A percentile compares a stretch with the other conserved stretches of the same genome.
Evolutionary conservation across 495 filamentous ascomycete species (phyloP).

Genomic region (Darksidea phi): DNA sequence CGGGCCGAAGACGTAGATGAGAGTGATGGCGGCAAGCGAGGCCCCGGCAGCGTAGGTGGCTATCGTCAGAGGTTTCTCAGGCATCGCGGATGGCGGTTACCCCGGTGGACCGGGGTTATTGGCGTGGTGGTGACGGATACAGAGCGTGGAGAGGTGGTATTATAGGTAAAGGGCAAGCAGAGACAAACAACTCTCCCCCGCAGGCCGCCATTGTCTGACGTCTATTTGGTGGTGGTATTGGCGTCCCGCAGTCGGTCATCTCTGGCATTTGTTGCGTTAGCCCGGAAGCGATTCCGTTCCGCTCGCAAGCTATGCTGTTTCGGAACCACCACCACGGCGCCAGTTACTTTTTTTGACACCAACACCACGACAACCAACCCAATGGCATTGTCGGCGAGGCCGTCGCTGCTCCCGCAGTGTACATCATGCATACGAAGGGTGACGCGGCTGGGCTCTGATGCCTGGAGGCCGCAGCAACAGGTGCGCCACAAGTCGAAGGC

Average conservation of each 20-base stretch:
- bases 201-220: constrained; percentile 31
- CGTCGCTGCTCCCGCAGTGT: constrained; percentile 38
- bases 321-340: too few relatives aligned
- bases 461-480: constrained; percentile 34
- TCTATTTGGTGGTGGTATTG: constrained; percentile 12
- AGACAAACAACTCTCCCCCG: background rate
- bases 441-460: constrained; percentile 29
- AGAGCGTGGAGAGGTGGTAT: background rate
- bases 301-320: constrained; percentile 28
- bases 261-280: constrained; percentile 11
- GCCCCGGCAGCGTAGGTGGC: constrained; percentile 93
- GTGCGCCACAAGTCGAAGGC: constrained; percentile 56
- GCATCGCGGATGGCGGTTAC: constrained; percentile 55
- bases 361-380: constrained; percentile 3
- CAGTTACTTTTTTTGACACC: background rate
- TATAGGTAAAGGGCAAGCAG: constrained; percentile 4
- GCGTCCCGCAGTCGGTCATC: constrained; percentile 18
- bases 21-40: constrained; percentile 89
- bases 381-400: constrained; percentile 32
- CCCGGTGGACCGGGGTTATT: constrained; percentile 4
- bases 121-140: background rate
- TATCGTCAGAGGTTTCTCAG: constrained; percentile 80
- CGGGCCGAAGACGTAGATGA: constrained; percentile 95
- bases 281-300: background rate
- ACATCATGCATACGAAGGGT: constrained; percentile 37